Evolutionary conservation across 163 green algal genomes (phyloP), one percentile per base, ranked within the genome.

Genomic region (Scenedesmus sp.): DNA sequence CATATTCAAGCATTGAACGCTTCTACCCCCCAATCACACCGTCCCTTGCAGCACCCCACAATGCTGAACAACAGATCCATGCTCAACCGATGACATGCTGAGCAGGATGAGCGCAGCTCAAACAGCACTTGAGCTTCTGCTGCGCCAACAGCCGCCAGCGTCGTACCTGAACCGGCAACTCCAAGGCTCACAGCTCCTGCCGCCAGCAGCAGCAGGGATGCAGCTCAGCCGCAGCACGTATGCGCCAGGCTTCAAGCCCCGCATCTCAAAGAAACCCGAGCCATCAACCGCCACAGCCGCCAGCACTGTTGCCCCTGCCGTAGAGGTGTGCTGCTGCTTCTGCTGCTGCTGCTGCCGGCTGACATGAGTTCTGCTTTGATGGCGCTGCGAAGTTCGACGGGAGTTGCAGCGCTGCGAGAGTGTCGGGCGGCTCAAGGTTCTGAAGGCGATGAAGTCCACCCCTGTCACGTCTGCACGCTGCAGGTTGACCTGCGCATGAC

Each of bases 221-320:
- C 86, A 91, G 33, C 30, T 79, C 26, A 91, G 5, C 44, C 44
- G 59, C 37, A 91, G 40, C 49, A 91, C 70, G 44, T 86, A 91
- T 7, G 13, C 26, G 1, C 86, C 86, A 3, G 73, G 73, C 73
- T 80, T 85, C 26, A 91, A 18, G 1, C 86, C 86, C 16, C 86
- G 59, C 73, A 91, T 61, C 76, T 91, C 86, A 79, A 91, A 85
- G 53, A 91, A 91, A 0, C 86, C 86, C n/a, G 86, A 91, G 20
- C 43, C 86, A 59, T 91, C 86, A n/a, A 91, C 86, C 30, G 70
- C 49, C 35, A 79, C 44, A 44, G 86, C 33, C 35, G 51, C 49
- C 68, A 42, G n/a, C 40, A 44, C 73, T 49, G 86, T 40, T 18
- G 37, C 20, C 16, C 70, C 59, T 22, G 72, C 37, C 6, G 65